A percentile compares a stretch with the other conserved stretches of the same genome.
phyloP scores from a whole-genome alignment of 495 filamentous ascomycete species.

The Annulohypoxylon stygium region DNA sequence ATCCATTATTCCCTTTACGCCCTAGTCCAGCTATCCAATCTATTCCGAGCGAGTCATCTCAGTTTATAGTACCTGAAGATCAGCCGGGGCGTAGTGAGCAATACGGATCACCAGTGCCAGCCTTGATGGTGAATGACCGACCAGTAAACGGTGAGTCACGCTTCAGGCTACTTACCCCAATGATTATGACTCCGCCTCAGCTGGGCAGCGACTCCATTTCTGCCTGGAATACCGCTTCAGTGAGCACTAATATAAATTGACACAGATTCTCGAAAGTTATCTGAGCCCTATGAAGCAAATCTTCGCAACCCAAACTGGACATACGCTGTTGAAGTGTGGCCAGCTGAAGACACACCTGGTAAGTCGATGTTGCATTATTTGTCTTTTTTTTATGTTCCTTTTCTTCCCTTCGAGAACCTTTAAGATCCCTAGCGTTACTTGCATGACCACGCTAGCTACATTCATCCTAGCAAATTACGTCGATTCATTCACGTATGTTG shows the following conservation, averaged over 20 bases:
- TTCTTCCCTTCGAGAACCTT: neutral
- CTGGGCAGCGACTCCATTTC: conserved; percentile 28
- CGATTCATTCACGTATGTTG: neutral
- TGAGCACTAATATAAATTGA: conserved; percentile 30
- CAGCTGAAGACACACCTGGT: conserved; percentile 26
- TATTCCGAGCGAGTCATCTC: neutral
- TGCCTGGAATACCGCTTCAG: conserved; percentile 27
- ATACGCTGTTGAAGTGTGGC: conserved; percentile 39
- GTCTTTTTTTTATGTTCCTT: neutral
- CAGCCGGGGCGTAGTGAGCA: neutral
- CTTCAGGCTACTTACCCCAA: conserved; percentile 34
- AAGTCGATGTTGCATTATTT: conserved; percentile 25
- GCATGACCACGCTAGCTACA: conserved; percentile 2
- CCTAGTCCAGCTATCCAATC: neutral
- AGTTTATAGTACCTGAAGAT: neutral
- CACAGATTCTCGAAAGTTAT: neutral
- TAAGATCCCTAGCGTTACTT: neutral
- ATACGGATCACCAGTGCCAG: neutral
- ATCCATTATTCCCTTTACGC: neutral
- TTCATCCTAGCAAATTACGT: neutral
- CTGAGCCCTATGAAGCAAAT: neutral
- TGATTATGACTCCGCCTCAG: conserved; percentile 33
- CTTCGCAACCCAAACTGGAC: conserved; percentile 30
- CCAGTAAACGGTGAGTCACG: conserved; percentile 32
- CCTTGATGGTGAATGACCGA: neutral